phyloP scores from a whole-genome alignment of 177 flowering plant species.

The Vitis hybrid region DNA sequence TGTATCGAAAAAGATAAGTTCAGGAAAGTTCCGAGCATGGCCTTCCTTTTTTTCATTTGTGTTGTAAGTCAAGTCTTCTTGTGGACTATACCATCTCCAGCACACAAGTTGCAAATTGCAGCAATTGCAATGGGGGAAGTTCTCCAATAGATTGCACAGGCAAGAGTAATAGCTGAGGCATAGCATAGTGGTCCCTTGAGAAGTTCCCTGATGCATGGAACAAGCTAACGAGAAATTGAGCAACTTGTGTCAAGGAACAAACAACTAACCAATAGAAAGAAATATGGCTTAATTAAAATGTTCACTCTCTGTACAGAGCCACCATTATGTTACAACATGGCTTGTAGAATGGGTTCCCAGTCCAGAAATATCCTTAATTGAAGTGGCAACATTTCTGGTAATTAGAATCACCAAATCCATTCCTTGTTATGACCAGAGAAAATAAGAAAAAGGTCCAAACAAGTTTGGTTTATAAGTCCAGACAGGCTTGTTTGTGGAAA shows the following conservation, averaged over 20 bases:
- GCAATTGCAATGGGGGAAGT: slow-evolving; percentile 77
- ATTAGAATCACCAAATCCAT: background rate
- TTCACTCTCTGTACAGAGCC: background rate
- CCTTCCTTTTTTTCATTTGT: background rate
- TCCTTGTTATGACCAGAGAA: background rate
- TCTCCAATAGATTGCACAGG: slow-evolving; percentile 75
- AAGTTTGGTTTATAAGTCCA: background rate
- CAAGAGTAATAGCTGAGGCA: slow-evolving; percentile 63
- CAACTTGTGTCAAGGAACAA: background rate
- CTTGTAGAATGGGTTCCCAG: background rate
- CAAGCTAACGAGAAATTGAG: slow-evolving; percentile 3
- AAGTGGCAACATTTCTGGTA: too few relatives aligned
- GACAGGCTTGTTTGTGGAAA: background rate
- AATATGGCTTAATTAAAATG: background rate
- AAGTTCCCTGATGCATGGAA: slow-evolving; percentile 66
- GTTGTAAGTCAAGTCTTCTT: background rate
- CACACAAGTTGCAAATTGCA: slow-evolving; percentile 83
- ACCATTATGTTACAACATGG: background rate
- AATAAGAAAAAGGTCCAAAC: background rate
- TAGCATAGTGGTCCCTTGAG: slow-evolving; percentile 89
- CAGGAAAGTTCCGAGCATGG: background rate
- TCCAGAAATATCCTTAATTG: too few relatives aligned
- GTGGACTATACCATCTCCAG: slow-evolving; percentile 81
- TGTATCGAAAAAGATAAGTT: background rate
- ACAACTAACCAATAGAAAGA: background rate